These are phyloP conservation scores for Polychaeton citri DNA, from an alignment of 2,329 filamentous ascomycete species.

Conservation along the genomic window DNA sequence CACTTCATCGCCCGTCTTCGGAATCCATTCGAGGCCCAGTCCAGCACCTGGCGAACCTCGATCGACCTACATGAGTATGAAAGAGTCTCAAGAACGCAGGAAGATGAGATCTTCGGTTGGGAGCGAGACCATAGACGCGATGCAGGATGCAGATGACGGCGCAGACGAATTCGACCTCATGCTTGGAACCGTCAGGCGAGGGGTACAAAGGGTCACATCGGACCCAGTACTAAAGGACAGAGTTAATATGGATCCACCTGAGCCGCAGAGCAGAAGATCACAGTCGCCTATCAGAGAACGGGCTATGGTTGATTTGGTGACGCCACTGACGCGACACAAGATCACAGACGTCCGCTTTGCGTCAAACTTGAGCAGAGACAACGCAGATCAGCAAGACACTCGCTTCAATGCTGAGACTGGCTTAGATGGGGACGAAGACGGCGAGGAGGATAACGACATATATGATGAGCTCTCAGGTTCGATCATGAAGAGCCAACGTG, in stretches of 20 bases:
- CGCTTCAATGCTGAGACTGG: slow-evolving; percentile 3
- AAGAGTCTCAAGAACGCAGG: slow-evolving; percentile 30
- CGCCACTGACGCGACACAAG: slow-evolving; percentile 15
- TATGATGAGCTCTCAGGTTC: slow-evolving; percentile 23
- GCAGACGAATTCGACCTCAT: slow-evolving; percentile 7
- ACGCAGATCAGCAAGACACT: no score
- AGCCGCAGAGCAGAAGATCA: slow-evolving; percentile 4
- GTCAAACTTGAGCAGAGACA: background rate
- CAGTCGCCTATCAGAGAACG: slow-evolving; percentile 6
- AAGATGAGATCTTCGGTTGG: no score
- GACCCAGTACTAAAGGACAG: no score
- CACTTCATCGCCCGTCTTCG: slow-evolving; percentile 26
- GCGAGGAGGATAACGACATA: slow-evolving; percentile 18
- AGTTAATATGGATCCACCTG: slow-evolving; percentile 10
- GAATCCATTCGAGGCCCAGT: slow-evolving; percentile 13
- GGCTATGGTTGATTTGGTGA: slow-evolving; percentile 15
- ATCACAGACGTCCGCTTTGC: slow-evolving; percentile 7
- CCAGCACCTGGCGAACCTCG: slow-evolving; percentile 22
- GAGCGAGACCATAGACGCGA: no score
- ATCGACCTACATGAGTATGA: slow-evolving; percentile 30
- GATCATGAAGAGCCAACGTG: slow-evolving; percentile 19
- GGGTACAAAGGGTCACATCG: no score
- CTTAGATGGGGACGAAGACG: slow-evolving; percentile 8
- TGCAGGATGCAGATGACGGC: slow-evolving; percentile 11
- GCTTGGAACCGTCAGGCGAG: slow-evolving; percentile 4